Conservation (phyloP, 768 basidiomycete genomes). For the Nidula microcarpa region DNA sequence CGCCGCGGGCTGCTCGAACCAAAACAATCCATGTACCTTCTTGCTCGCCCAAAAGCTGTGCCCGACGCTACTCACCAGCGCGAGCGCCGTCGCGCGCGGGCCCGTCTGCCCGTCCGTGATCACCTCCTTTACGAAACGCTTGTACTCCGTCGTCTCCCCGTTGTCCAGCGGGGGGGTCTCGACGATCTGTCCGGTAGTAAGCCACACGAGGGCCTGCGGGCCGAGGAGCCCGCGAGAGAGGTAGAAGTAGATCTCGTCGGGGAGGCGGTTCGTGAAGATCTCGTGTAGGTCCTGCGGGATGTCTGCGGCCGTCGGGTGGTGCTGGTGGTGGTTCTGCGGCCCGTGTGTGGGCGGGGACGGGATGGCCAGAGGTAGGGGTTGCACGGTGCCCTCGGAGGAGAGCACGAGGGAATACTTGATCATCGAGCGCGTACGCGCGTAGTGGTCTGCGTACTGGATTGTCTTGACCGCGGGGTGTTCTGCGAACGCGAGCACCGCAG, state of each 20-base stretch:
- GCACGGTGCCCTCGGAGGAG: constrained; percentile 78
- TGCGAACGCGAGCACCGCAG: constrained; percentile 69
- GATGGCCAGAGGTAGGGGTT: constrained; percentile 76
- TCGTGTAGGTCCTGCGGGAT: constrained; percentile 91
- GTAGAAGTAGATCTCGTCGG: constrained; percentile 96
- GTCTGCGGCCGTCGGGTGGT: constrained; percentile 79
- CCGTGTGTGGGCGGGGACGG: constrained; percentile 45
- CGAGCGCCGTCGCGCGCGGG: constrained; percentile 87
- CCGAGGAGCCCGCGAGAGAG: constrained; percentile 88
- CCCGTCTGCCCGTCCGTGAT: constrained; percentile 94
- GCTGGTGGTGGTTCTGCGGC: constrained; percentile 52
- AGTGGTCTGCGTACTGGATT: constrained; percentile 79
- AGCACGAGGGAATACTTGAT: constrained; percentile 90
- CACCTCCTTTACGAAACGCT: constrained; percentile 92
- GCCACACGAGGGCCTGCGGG: constrained; percentile 92
- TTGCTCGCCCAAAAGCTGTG: constrained; percentile 80
- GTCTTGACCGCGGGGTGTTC: constrained; percentile 83
- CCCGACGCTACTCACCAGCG: constrained; percentile 77
- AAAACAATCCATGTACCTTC: constrained; percentile 70
- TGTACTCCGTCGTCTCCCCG: constrained; percentile 93
- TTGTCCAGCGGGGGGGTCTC: constrained; percentile 91
- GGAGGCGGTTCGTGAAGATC: constrained; percentile 90
- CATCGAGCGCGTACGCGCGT: constrained; percentile 86
- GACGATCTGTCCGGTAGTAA: constrained; percentile 81
- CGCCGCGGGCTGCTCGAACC: constrained; percentile 65